Evolutionary conservation across 768 basidiomycete genomes (phyloP).

Genomic region (Chalciporus pseudorubinellus): DNA sequence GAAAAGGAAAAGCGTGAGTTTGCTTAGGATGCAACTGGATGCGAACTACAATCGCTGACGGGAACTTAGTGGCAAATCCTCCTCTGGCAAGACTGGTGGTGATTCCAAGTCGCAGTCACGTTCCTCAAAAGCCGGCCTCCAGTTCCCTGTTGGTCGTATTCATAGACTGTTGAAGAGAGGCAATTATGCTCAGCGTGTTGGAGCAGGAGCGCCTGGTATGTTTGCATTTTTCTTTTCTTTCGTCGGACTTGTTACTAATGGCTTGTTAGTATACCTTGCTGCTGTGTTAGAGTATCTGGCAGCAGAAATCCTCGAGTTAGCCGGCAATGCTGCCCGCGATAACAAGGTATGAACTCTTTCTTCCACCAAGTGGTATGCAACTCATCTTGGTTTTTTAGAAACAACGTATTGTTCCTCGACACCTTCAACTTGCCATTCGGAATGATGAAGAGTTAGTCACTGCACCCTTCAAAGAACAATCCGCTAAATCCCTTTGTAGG

Average conservation of each 20-base stretch:
- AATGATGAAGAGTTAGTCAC: constrained; percentile 67
- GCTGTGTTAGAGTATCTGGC: constrained; percentile 86
- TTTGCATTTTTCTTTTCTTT: not conserved
- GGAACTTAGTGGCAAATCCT: constrained; percentile 42
- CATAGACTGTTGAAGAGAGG: constrained; percentile 73
- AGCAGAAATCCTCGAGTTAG: constrained; percentile 84
- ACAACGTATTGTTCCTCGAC: constrained; percentile 77
- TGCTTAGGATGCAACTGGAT: constrained; percentile 3
- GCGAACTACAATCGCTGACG: not conserved
- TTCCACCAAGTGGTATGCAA: not conserved
- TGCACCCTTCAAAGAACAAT: not conserved
- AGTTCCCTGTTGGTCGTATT: constrained; percentile 83
- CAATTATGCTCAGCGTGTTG: constrained; percentile 71
- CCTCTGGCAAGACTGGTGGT: constrained; percentile 46
- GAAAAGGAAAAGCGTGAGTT: constrained; percentile 54
- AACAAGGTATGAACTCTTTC: constrained; percentile 46
- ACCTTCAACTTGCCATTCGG: constrained; percentile 71
- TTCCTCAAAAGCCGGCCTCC: constrained; percentile 61
- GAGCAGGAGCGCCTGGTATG: constrained; percentile 64
- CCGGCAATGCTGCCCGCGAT: constrained; percentile 75
- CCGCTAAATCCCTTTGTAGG: constrained; percentile 26
- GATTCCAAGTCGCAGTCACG: constrained; percentile 63
- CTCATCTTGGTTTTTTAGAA: constrained; percentile 36
- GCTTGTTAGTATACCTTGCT: constrained; percentile 65
- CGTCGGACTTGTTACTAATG: not conserved